phyloP scores from a whole-genome alignment of 345 rosid genomes.

The Aurinia saxatilis region DNA sequence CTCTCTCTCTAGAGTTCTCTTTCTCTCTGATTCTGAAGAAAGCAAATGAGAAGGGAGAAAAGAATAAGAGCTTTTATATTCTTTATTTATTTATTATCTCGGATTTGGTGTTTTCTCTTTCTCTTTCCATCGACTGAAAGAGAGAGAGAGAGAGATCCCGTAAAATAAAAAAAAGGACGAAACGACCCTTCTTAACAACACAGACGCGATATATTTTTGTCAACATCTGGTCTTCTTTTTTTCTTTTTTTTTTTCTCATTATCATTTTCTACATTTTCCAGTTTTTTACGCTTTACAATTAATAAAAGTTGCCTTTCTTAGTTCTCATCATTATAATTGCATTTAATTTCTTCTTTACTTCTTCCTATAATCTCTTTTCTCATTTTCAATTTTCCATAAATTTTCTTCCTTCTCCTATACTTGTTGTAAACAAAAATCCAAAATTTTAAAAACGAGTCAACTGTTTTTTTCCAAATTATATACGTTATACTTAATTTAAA shows the following conservation, averaged over 20 bases:
- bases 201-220: conserved; percentile 76
- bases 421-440: too few relatives aligned
- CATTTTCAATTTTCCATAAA: background rate
- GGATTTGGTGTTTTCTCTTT: conserved; percentile 27
- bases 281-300: background rate
- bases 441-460: too few relatives aligned
- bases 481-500: too few relatives aligned
- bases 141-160: conserved; percentile 60
- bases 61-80: conserved; percentile 24
- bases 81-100: background rate
- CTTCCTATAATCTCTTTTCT: background rate
- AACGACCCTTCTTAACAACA: conserved; percentile 75
- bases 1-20: conserved; percentile 4
- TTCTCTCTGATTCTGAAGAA: conserved; percentile 20
- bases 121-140: background rate
- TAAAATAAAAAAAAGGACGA: background rate
- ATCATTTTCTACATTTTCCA: too few relatives aligned
- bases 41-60: conserved; percentile 27
- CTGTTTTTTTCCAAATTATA: too few relatives aligned
- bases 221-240: conserved; percentile 72
- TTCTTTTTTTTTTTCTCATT: too few relatives aligned
- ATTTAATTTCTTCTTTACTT: too few relatives aligned
- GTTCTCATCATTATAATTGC: background rate
- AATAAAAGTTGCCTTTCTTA: too few relatives aligned
- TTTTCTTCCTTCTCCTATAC: too few relatives aligned